Evolutionary conservation across 495 filamentous ascomycete genomes (phyloP), one percentile per base, ranked within the genome.

Genomic region (Penicillium angulare): DNA sequence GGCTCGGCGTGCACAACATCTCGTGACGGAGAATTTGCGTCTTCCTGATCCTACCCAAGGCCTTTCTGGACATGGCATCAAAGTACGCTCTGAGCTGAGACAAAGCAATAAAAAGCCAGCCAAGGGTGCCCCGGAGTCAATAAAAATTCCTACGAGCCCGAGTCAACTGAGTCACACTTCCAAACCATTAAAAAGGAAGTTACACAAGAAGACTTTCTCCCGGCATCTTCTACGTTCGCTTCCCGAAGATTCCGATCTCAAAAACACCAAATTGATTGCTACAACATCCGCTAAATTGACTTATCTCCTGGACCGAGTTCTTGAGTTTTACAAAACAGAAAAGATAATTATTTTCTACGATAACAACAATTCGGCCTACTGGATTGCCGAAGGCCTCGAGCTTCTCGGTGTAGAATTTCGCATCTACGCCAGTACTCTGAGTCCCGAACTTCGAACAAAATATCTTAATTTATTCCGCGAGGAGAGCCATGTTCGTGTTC

Each of bases 331-430:
- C 35, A 61, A 75, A 5, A 60, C 76, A 1, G 90, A 95, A 50
- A 95, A 97, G 60, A 96, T 92, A 22, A 79, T 97, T 34, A 79
- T 97, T 18, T 97, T 97, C 63, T 96, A 95, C 68, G 92, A 96
- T 47, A 85, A 86, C 45, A 84, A 90, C 43, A 91, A 93, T 59
- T 77, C 87, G 4, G 90, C 92, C 0, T 90, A 77, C 53, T 91
- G 90, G 68, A 80, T 96, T 33, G 86, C 89, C 10, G 85, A 92
- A 59, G 83, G 86, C 13, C 77, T 97, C 0, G 91, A 97, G 44
- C 74, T 89, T 17, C 67, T 91, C 2, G 81, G 82, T n/a, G 75
- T 92, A 12, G 78, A 85, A 9, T 83, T 87, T 53, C 79, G 90
- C n/a, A 90, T 95, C 50, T 97, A 96, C 69, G 85, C 90, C 3